Evolutionary conservation across 192 early-diverging fungal genomes (phyloP).

Genomic region (Coemansia sp.): DNA sequence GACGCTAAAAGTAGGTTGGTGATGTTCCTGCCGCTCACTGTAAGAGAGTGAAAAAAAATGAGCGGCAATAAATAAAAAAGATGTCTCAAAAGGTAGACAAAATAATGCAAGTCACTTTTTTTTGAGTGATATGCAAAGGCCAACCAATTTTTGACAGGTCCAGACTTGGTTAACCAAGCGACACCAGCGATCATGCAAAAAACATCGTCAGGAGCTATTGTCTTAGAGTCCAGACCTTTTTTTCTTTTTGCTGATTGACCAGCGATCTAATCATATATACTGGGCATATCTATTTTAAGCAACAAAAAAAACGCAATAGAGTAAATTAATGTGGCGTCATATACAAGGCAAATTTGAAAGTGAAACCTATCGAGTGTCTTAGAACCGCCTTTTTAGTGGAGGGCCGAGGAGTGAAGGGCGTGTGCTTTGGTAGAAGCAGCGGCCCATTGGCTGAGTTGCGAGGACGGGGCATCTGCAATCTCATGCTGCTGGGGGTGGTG

Average conservation of each 20-base stretch:
- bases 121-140: background rate
- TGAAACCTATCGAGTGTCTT: background rate
- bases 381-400: background rate
- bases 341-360: background rate
- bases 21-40: background rate
- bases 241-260: background rate
- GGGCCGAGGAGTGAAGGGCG: background rate
- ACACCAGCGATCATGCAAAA: conserved; percentile 5
- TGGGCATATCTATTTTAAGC: background rate
- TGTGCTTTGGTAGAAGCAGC: background rate
- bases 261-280: background rate
- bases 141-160: background rate
- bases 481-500: background rate
- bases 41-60: background rate
- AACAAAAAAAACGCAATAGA: background rate
- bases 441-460: conserved; percentile 8
- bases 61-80: background rate
- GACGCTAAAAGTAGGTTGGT: background rate
- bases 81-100: background rate
- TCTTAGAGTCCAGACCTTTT: background rate
- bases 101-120: conserved; percentile 6
- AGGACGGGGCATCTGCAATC: background rate
- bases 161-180: background rate
- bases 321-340: background rate
- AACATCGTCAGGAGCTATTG: background rate